Base-by-base conservation (phyloP, 805 yeast species). In the Cyberlindnera maclurae region DNA sequence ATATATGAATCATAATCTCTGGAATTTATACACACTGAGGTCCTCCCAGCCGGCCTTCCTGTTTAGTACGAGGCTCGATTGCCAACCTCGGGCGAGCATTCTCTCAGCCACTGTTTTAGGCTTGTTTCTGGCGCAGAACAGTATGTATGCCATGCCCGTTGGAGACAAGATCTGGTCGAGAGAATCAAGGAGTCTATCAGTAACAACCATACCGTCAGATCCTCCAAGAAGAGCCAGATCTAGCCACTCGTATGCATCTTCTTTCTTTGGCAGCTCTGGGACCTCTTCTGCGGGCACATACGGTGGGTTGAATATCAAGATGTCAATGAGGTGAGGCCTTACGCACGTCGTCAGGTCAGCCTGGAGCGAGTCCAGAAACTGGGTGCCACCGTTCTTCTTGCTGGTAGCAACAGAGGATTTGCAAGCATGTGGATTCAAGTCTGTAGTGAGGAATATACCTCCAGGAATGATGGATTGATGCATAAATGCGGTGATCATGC, bases 41-140 rank as follows among this genome's bases (percentile, higher is more conserved):
- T 82, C 90, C 60, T 93, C 98, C 96, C 97, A 88, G 0, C 97
- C 97, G 1, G 96, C 96, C 52, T 84, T 85, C 39, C 97, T 68
- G 32, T 69, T 68, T 4, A 77, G 71, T 1, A 86, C 65, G n/a
- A 62, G 49, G 2, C 65, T 63, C 1, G 73, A 75, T 0, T 39
- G 38, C 87, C 95, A 90, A 0, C 70, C 70, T 10, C 55, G 51
- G 2, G 46, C 39, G 12, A 51, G 38, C 78, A 86, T 80, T 3
- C 37, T 32, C 8, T 56, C 49, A 0, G 70, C 70, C 1, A 89
- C 84, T 6, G 56, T 43, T 12, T 73, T 75, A 0, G 97, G 97
- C 27, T 79, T 73, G 55, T 93, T 93, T 46, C 96, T 67, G 7
- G 95, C 96, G 59, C 97, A 90, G 52, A 93, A 93, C 26, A 93